Percentiles rank a stretch among this genome's conserved stretches.
Evolutionary conservation across 2,329 filamentous ascomycete species (phyloP).

Genomic region (Plectosphaerella cucumerina): DNA sequence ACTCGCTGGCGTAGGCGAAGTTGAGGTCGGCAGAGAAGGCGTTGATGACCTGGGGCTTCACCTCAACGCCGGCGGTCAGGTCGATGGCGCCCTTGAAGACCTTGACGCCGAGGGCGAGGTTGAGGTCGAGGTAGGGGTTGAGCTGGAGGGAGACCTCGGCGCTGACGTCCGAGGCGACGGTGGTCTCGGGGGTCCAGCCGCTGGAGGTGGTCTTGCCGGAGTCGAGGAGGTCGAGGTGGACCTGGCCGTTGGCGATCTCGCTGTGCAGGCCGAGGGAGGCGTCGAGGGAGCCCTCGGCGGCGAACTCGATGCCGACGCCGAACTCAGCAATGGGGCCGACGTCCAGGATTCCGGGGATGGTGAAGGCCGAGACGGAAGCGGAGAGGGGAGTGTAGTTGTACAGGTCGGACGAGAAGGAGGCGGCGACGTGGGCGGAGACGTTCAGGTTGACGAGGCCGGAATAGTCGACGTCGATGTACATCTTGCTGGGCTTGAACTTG

Average conservation of each 20-base stretch:
- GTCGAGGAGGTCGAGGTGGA: slow-evolving; percentile 30
- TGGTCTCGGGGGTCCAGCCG: slow-evolving; percentile 28
- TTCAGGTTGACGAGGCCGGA: slow-evolving; percentile 27
- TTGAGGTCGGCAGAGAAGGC: slow-evolving; percentile 17
- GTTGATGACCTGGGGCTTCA: slow-evolving; percentile 28
- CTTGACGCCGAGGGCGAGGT: slow-evolving; percentile 24
- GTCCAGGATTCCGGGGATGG: slow-evolving; percentile 32
- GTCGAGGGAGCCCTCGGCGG: slow-evolving; percentile 21
- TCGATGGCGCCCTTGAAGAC: slow-evolving; percentile 16
- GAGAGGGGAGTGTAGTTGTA: slow-evolving; percentile 28
- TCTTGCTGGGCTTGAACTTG: slow-evolving; percentile 20
- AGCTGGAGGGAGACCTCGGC: slow-evolving; percentile 26
- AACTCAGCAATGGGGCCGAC: slow-evolving; percentile 29
- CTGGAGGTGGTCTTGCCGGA: slow-evolving; percentile 17
- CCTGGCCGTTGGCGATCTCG: slow-evolving; percentile 24
- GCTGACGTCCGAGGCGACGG: slow-evolving; percentile 23
- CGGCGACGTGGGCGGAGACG: slow-evolving; percentile 26
- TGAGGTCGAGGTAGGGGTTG: slow-evolving; percentile 31
- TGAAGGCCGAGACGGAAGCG: slow-evolving; percentile 29
- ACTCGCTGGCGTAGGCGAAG: slow-evolving; percentile 7
- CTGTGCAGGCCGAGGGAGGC: slow-evolving; percentile 20
- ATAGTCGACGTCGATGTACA: slow-evolving; percentile 36
- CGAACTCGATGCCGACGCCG: slow-evolving; percentile 27
- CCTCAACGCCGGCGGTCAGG: slow-evolving; percentile 28
- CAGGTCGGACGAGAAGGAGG: slow-evolving; percentile 23